Percentiles rank a stretch among this genome's conserved stretches.
Conservation (phyloP, 2,329 filamentous ascomycete species). For the Ophiostoma australiae region DNA sequence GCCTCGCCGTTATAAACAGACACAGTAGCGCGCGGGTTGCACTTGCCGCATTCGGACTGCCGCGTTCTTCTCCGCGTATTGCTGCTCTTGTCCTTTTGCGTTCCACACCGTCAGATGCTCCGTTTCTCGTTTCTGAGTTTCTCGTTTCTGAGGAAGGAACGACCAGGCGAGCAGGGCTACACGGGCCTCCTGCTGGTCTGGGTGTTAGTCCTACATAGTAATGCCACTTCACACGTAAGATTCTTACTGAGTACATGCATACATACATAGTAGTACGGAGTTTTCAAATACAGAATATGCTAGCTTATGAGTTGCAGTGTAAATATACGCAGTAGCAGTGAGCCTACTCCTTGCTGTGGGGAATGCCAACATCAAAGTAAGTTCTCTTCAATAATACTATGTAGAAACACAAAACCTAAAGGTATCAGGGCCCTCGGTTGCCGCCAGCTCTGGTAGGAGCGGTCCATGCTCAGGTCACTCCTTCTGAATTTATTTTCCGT, state of each 20-base stretch:
- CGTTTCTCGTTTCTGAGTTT: constrained; percentile 8
- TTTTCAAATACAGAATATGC: too few species aligned
- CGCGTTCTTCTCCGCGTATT: neutral
- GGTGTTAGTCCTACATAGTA: constrained; percentile 10
- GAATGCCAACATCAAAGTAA: neutral
- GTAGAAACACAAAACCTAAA: too few species aligned
- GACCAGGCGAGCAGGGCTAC: constrained; percentile 3
- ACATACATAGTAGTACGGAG: too few species aligned
- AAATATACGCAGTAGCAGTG: neutral
- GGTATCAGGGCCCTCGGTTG: neutral
- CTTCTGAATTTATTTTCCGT: neutral
- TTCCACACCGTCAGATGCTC: neutral
- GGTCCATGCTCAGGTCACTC: neutral
- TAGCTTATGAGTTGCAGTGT: neutral
- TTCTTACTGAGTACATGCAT: neutral
- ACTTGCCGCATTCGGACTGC: constrained; percentile 9
- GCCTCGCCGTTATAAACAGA: neutral
- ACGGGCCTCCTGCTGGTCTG: constrained; percentile 11
- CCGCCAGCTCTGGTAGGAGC: neutral
- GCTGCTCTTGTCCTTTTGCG: neutral
- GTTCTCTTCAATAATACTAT: too few species aligned
- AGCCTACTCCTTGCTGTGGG: neutral
- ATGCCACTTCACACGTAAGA: neutral
- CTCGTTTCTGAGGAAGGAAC: neutral
- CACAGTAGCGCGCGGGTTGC: neutral